These are phyloP conservation scores for Lepiota subincarnata DNA, from an alignment of 768 basidiomycete species.

Conservation along the genomic window DNA sequence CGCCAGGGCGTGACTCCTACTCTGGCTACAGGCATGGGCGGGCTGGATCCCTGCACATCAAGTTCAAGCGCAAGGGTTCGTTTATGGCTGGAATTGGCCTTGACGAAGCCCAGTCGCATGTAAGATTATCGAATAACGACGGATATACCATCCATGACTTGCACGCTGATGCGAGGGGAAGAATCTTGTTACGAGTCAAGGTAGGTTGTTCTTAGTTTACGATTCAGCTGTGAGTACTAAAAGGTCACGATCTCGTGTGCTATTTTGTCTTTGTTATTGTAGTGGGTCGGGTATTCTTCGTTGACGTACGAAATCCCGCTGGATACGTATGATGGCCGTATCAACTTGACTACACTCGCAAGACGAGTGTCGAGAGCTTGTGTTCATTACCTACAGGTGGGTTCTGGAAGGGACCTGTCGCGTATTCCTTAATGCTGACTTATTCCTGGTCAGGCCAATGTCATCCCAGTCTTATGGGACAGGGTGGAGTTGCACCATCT, in stretches of 20 bases:
- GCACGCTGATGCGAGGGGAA: slow-evolving; percentile 55
- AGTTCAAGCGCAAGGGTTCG: slow-evolving; percentile 71
- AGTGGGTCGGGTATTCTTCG: slow-evolving; percentile 71
- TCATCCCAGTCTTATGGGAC: slow-evolving; percentile 66
- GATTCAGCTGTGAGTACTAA: slow-evolving; percentile 2
- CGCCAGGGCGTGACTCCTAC: slow-evolving; percentile 3
- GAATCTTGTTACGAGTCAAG: slow-evolving; percentile 59
- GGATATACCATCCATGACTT: slow-evolving; percentile 62
- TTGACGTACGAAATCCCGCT: slow-evolving; percentile 74
- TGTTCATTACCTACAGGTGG: slow-evolving; percentile 70
- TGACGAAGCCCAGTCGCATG: slow-evolving; percentile 63
- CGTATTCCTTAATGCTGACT: background rate
- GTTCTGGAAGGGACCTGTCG: background rate
- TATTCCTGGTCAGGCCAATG: slow-evolving; percentile 46
- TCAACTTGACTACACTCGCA: slow-evolving; percentile 63
- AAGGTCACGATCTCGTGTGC: background rate
- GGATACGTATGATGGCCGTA: slow-evolving; percentile 60
- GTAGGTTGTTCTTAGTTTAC: slow-evolving; percentile 33
- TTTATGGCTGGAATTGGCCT: slow-evolving; percentile 63
- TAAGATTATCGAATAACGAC: slow-evolving; percentile 57
- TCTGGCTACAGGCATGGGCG: slow-evolving; percentile 33
- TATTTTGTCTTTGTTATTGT: background rate
- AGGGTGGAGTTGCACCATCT: slow-evolving; percentile 66
- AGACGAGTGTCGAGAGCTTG: slow-evolving; percentile 67
- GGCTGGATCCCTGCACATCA: slow-evolving; percentile 49